Conservation (phyloP, 2,329 filamentous ascomycete genomes). For the Pseudogymnoascus sp. region DNA sequence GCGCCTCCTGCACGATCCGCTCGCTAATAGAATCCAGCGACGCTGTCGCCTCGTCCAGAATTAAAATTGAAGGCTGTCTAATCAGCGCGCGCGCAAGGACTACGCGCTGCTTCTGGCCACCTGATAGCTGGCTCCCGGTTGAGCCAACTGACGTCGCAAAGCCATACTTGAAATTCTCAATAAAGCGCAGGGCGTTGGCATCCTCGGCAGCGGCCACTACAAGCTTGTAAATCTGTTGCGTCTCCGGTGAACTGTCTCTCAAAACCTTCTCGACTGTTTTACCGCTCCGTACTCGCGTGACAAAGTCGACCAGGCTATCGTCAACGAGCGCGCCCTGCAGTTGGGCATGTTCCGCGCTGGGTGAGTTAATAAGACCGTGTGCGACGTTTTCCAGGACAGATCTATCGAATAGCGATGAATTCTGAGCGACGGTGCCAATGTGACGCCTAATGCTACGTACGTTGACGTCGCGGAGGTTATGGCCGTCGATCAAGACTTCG, state of each 20-base stretch:
- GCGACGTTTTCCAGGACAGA: slow-evolving; percentile 44
- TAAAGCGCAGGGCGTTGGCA: slow-evolving; percentile 51
- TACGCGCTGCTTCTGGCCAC: slow-evolving; percentile 50
- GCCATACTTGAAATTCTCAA: slow-evolving; percentile 41
- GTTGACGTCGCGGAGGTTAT: slow-evolving; percentile 19
- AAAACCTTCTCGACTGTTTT: slow-evolving; percentile 2
- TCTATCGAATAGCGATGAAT: slow-evolving; percentile 27
- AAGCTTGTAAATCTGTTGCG: slow-evolving; percentile 1
- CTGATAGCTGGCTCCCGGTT: slow-evolving; percentile 45
- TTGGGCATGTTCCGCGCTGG: slow-evolving; percentile 32
- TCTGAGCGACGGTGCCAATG: slow-evolving; percentile 13
- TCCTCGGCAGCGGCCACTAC: slow-evolving; percentile 35
- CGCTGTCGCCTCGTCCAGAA: slow-evolving; percentile 54
- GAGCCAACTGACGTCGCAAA: slow-evolving; percentile 43
- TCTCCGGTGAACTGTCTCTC: neutral
- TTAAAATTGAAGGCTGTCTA: slow-evolving; percentile 45
- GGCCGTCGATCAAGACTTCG: slow-evolving; percentile 28
- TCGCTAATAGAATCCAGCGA: slow-evolving; percentile 52
- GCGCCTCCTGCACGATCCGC: slow-evolving; percentile 39
- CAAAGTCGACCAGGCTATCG: slow-evolving; percentile 36
- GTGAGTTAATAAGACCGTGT: slow-evolving; percentile 36
- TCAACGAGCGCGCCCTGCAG: slow-evolving; percentile 31
- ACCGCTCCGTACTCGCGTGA: slow-evolving; percentile 26
- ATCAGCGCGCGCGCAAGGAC: slow-evolving; percentile 50
- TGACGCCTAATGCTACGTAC: slow-evolving; percentile 16